Conservation (phyloP, 2,329 filamentous ascomycete genomes). For the Alternaria sp. region DNA sequence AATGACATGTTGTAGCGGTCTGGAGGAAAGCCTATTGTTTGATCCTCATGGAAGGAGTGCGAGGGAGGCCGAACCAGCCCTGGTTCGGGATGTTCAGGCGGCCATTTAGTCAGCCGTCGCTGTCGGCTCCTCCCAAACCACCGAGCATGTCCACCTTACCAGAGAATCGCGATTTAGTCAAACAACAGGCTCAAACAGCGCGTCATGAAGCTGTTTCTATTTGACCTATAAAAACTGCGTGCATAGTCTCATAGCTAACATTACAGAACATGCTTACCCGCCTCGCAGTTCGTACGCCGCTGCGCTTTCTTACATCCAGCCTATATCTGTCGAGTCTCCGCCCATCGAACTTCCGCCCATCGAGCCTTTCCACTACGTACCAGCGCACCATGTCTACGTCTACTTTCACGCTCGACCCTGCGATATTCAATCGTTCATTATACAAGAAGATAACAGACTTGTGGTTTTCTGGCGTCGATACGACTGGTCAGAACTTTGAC, state of each 20-base stretch:
- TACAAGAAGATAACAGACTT: conserved; percentile 48
- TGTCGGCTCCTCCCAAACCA: background rate
- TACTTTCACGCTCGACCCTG: conserved; percentile 45
- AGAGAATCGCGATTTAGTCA: background rate
- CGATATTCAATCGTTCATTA: conserved; percentile 51
- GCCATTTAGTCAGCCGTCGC: conserved; percentile 1
- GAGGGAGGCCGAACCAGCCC: background rate
- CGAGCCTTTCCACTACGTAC: background rate
- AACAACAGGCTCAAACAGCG: background rate
- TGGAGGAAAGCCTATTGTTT: background rate
- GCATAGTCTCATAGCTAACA: background rate
- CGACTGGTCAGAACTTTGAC: conserved; percentile 33
- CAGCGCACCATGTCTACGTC: conserved; percentile 40
- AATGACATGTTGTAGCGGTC: background rate
- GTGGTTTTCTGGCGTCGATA: conserved; percentile 51
- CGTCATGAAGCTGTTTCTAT: background rate
- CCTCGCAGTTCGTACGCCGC: conserved; percentile 11
- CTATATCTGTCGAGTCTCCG: conserved; percentile 7
- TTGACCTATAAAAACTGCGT: background rate
- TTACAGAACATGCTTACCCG: conserved; percentile 11
- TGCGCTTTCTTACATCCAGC: conserved; percentile 11
- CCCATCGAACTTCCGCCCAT: conserved; percentile 1
- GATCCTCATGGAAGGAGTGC: background rate
- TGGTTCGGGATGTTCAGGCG: too few relatives aligned
- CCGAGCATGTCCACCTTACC: background rate